Evolutionary conservation across 129 eudicot genomes (phyloP).

Genomic region (Flaveria ramosissima): DNA sequence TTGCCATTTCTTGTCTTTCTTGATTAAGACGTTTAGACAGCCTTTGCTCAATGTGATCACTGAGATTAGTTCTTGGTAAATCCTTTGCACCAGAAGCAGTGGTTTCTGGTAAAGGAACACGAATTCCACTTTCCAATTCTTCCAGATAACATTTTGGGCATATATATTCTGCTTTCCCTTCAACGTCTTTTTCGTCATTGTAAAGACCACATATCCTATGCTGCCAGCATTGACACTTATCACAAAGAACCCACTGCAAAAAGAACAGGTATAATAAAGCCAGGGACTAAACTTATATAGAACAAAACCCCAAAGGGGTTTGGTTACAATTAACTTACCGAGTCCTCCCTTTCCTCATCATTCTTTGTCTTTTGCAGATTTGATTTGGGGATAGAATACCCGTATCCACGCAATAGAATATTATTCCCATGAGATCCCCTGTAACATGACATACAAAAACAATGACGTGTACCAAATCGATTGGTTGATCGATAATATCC

Average conservation of each 20-base stretch:
- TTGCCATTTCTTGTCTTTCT: conserved; percentile 79
- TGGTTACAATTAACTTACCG: conserved; percentile 44
- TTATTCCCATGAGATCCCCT: conserved; percentile 48
- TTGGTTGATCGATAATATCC: conserved; percentile 50
- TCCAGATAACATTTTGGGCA: conserved; percentile 78
- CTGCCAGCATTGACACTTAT: conserved; percentile 81
- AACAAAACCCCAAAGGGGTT: conserved; percentile 3
- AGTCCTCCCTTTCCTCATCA: conserved; percentile 52
- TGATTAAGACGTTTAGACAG: conserved; percentile 54
- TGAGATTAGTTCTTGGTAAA: conserved; percentile 69
- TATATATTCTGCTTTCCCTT: conserved; percentile 61
- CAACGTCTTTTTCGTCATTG: conserved; percentile 57
- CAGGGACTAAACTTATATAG: conserved; percentile 19
- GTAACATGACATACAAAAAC: conserved; percentile 63
- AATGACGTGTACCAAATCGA: conserved; percentile 39
- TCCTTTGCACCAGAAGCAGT: conserved; percentile 67
- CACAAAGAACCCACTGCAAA: conserved; percentile 90
- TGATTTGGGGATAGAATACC: conserved; percentile 47
- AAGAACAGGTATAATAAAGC: neutral
- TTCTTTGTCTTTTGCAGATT: conserved; percentile 49
- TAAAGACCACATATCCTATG: conserved; percentile 84
- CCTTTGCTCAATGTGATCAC: conserved; percentile 76
- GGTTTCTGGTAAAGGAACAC: conserved; percentile 45
- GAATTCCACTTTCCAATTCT: conserved; percentile 52
- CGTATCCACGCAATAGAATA: conserved; percentile 51